phyloP scores from a whole-genome alignment of 2,329 filamentous ascomycete genomes.

The Aspergillus phoenicis region DNA sequence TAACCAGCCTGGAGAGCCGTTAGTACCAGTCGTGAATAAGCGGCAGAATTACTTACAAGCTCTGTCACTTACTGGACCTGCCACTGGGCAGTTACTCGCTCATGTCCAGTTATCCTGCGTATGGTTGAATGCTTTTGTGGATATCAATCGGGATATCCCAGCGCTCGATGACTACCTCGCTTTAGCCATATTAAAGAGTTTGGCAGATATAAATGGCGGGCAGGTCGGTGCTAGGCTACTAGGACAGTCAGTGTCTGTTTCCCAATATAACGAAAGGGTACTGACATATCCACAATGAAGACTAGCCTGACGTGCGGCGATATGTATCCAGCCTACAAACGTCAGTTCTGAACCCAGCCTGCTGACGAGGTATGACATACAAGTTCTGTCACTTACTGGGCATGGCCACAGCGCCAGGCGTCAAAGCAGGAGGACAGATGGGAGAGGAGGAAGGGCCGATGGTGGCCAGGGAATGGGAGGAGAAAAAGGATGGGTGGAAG shows the following conservation, averaged over 20 bases:
- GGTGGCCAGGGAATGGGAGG: neutral
- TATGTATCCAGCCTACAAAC: constrained; percentile 16
- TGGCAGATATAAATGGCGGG: neutral
- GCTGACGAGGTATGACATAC: constrained; percentile 12
- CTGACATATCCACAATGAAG: neutral
- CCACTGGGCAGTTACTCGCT: constrained; percentile 1
- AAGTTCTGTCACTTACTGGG: constrained; percentile 28
- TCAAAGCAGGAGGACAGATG: neutral
- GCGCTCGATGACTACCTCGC: too few relatives aligned
- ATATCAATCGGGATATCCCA: too few relatives aligned
- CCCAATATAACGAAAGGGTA: neutral
- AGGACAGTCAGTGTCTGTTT: neutral
- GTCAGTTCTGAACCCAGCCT: neutral
- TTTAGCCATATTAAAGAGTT: too few relatives aligned
- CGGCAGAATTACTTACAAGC: neutral
- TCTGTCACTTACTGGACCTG: constrained; percentile 13
- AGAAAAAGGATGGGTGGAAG: neutral
- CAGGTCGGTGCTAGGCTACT: neutral
- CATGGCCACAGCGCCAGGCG: constrained; percentile 11
- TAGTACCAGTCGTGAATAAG: neutral
- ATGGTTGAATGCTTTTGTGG: too few relatives aligned
- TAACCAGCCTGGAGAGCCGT: constrained; percentile 14
- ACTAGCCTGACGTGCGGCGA: constrained; percentile 1
- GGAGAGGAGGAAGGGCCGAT: neutral
- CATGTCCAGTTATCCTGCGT: neutral